Conservation (phyloP, 176 grass and related monocot genomes). For the Carex myosuroides region DNA sequence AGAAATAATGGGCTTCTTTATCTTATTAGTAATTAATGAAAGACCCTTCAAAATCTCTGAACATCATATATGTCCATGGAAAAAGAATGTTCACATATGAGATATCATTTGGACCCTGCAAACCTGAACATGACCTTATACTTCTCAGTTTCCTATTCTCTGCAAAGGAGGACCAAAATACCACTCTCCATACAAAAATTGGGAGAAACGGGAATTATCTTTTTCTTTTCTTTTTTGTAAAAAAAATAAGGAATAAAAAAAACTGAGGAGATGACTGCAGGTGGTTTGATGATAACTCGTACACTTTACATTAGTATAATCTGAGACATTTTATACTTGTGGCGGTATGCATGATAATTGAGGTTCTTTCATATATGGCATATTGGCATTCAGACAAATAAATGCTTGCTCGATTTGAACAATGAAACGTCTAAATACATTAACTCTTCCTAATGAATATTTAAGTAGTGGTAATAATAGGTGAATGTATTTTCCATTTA, state of each 20-base stretch:
- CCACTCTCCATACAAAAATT: not conserved
- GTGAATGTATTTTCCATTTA: not conserved
- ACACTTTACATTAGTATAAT: not conserved
- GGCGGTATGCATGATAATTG: not conserved
- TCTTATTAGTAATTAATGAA: not conserved
- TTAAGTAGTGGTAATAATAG: not conserved
- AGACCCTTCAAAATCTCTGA: not conserved
- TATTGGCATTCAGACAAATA: not conserved
- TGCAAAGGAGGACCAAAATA: not conserved
- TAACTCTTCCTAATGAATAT: not conserved
- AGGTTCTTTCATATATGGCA: not conserved
- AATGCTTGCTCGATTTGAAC: not conserved
- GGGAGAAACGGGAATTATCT: not conserved
- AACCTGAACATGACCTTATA: not conserved
- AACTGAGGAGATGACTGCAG: not conserved
- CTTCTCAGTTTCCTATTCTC: not conserved
- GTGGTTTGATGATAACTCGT: not conserved
- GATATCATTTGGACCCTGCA: not conserved
- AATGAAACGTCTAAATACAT: not conserved
- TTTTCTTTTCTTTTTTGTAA: not conserved
- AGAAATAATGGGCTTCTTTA: constrained; percentile 3
- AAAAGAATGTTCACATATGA: not conserved
- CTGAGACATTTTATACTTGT: not conserved
- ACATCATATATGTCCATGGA: not conserved
- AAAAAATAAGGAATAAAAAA: not conserved